A percentile compares a stretch with the other conserved stretches of the same genome.
Evolutionary conservation across 306 rosid genomes (phyloP).

Genomic region (Inga oerstediana): DNA sequence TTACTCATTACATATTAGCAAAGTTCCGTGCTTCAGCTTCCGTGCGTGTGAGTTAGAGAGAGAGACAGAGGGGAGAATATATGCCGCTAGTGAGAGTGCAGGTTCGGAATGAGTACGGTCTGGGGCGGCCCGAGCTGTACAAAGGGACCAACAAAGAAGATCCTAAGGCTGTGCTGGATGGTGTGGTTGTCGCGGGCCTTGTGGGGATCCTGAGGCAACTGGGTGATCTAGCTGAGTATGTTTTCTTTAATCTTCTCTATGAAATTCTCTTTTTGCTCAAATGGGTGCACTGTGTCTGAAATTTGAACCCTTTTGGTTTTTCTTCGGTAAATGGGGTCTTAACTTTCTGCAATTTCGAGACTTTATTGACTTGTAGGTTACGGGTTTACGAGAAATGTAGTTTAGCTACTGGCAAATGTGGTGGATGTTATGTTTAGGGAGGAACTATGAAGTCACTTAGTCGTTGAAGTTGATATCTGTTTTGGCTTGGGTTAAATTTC

Average conservation of each 20-base stretch:
- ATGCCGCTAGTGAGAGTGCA: constrained; percentile 84
- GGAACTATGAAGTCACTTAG: background rate
- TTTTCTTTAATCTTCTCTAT: constrained; percentile 35
- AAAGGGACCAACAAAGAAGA: constrained; percentile 64
- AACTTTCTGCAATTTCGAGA: constrained; percentile 28
- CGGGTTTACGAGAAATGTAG: constrained; percentile 29
- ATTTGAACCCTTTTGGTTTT: constrained; percentile 11
- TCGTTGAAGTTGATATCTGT: constrained; percentile 15
- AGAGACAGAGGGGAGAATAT: background rate
- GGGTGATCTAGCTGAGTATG: constrained; percentile 99
- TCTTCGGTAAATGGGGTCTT: constrained; percentile 32
- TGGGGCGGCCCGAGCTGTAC: constrained; percentile 82
- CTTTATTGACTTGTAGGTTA: constrained; percentile 26
- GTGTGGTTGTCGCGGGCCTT: constrained; percentile 90
- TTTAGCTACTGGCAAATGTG: constrained; percentile 25
- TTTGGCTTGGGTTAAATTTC: constrained; percentile 37
- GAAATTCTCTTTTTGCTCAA: background rate
- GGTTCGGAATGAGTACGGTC: constrained; percentile 75
- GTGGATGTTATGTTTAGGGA: constrained; percentile 4
- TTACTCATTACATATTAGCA: constrained; percentile 1
- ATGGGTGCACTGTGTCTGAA: constrained; percentile 10
- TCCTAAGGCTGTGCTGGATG: constrained; percentile 94
- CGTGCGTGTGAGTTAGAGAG: background rate
- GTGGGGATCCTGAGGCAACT: constrained; percentile 97
- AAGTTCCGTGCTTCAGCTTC: constrained; percentile 3